Evolutionary conservation across 331 rosid genomes (phyloP).

Genomic region (Arachis monticola): DNA sequence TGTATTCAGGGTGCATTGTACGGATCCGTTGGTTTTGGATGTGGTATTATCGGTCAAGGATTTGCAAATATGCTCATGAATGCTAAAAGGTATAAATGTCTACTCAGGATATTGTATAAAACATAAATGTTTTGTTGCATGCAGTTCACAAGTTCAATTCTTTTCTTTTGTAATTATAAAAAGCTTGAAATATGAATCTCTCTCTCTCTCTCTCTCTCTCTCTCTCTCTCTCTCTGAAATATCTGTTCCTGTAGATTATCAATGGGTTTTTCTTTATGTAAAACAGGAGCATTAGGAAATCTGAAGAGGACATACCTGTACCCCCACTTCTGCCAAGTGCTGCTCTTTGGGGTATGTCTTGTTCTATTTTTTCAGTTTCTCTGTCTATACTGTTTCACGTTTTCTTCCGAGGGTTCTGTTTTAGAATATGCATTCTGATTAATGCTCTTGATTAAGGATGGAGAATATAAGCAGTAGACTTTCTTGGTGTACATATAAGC

Average conservation of each 20-base stretch:
- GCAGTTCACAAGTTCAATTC: background rate
- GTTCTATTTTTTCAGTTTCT: conserved; percentile 18
- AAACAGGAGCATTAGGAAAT: conserved; percentile 77
- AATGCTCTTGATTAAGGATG: background rate
- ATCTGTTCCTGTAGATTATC: conserved; percentile 1
- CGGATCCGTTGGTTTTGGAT: conserved; percentile 88
- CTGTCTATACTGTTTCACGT: conserved; percentile 14
- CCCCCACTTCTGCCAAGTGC: conserved; percentile 92
- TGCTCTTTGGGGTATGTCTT: conserved; percentile 88
- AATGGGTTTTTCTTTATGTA: background rate
- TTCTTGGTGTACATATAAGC: too few species aligned
- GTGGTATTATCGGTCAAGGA: conserved; percentile 97
- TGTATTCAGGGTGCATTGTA: conserved; percentile 81
- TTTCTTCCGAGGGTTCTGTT: conserved; percentile 2
- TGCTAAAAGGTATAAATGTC: conserved; percentile 66
- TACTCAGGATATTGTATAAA: conserved; percentile 10
- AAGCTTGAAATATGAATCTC: background rate
- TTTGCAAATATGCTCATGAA: conserved; percentile 91
- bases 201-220: background rate
- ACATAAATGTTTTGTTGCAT: conserved; percentile 27
- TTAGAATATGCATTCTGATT: background rate
- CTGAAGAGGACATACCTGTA: conserved; percentile 78
- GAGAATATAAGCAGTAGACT: background rate
- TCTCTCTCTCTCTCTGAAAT: background rate
- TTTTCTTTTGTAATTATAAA: background rate